Evolutionary conservation across 1,284 basidiomycete species (phyloP), one percentile per base, ranked within the genome.

Genomic region (Pholiota adiposa): DNA sequence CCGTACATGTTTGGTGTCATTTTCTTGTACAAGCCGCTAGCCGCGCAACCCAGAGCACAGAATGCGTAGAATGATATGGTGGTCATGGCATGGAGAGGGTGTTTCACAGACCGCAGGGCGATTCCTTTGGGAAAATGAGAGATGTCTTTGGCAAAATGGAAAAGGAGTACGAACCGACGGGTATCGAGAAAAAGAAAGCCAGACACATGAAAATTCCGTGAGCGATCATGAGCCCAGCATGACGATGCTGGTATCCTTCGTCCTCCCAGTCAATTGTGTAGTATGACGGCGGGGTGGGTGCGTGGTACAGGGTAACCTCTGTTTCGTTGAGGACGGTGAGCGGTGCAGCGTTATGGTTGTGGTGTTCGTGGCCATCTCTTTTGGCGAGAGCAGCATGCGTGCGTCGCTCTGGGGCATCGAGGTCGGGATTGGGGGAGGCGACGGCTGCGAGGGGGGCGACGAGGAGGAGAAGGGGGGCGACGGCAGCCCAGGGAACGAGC

Each of bases 1-100:
- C 79, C 86, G 72, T 77, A 94, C 88, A 93, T 86, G 72, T 93
- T 80, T 0, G 92, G 91, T 0, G 90, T 93, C 56, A 89, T 72
- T 66, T 92, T 92, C 54, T 79, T 79, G 71, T 94, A 94, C 33
- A 91, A 70, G 2, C 79, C 79, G 65, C 86, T 88, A 23, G 86
- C 75, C 8, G 84, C 78, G 65, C 88, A 82, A 9, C 90, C 91
- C 38, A 93, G 70, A 0, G 76, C 73, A 72, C 76, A 69, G 69
- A 84, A 59, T 57, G 67, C 72, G 63, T 89, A 89, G 73, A 93
- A 94, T 0, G 77, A 73, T 19, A 84, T 59, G 19, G 87, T 80
- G 1, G 81, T 79, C 12, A 88, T 60, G 19, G 79, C 78, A 61
- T 87, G 86, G 65, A 80, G 83, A 1, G 84, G 73, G 68, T 93